phyloP scores from a whole-genome alignment of 2,329 filamentous ascomycete genomes.

The Raffaelea ambrosiae region DNA sequence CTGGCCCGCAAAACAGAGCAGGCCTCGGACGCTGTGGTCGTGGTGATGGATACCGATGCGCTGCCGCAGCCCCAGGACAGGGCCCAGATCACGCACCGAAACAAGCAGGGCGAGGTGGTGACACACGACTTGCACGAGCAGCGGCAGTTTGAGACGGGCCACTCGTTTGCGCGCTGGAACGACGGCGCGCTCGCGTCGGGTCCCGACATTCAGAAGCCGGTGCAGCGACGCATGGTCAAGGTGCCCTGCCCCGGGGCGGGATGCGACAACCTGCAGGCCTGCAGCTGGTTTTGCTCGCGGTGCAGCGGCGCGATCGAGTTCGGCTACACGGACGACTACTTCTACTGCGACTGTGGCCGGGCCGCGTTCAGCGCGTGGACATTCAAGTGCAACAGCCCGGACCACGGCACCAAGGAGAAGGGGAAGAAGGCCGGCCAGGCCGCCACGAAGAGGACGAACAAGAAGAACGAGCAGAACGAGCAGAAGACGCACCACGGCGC shows the following conservation, averaged over 20 bases:
- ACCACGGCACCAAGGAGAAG: slow-evolving; percentile 18
- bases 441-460: background rate
- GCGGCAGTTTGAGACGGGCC: background rate
- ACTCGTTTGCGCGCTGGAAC: background rate
- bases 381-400: slow-evolving; percentile 22
- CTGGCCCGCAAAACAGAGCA: background rate
- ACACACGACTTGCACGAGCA: slow-evolving; percentile 1
- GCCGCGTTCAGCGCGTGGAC: slow-evolving; percentile 16
- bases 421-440: background rate
- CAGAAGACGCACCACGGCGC: no score
- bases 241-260: slow-evolving; percentile 21
- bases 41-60: slow-evolving; percentile 4
- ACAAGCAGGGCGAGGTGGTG: background rate
- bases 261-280: slow-evolving; percentile 14
- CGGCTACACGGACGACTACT: slow-evolving; percentile 18
- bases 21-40: no score
- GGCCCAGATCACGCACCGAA: background rate
- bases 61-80: background rate
- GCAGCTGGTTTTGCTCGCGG: slow-evolving; percentile 14
- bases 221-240: slow-evolving; percentile 20
- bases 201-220: slow-evolving; percentile 12
- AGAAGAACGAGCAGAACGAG: background rate
- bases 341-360: slow-evolving; percentile 30
- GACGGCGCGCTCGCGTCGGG: background rate
- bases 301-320: slow-evolving; percentile 20